phyloP scores from a whole-genome alignment of 2,329 filamentous ascomycete species.

The Penicillium sclerotiorum region DNA sequence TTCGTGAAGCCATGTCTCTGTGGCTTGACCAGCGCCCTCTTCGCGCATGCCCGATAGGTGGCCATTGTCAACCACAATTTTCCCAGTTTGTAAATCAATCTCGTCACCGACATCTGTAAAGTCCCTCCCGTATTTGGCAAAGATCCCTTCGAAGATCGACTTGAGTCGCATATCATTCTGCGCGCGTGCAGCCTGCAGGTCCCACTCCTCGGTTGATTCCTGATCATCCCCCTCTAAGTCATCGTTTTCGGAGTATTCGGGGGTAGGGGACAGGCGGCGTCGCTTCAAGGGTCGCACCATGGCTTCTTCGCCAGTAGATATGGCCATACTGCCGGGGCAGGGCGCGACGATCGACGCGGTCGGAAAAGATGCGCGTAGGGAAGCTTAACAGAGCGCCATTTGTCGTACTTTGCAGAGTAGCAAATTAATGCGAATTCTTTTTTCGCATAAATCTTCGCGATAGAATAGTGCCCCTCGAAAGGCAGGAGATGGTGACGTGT shows the following conservation, averaged over 20 bases:
- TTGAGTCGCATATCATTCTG: slow-evolving; percentile 73
- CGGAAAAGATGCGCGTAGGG: background rate
- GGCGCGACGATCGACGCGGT: background rate
- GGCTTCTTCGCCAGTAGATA: no score
- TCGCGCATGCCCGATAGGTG: slow-evolving; percentile 70
- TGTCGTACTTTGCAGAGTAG: no score
- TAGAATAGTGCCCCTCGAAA: no score
- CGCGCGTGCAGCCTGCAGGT: slow-evolving; percentile 64
- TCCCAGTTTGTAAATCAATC: slow-evolving; percentile 79
- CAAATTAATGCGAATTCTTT: no score
- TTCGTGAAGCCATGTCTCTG: slow-evolving; percentile 21
- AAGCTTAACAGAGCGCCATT: background rate
- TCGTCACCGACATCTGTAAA: slow-evolving; percentile 85
- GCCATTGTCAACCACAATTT: slow-evolving; percentile 88
- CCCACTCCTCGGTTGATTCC: slow-evolving; percentile 43
- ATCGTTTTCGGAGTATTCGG: slow-evolving; percentile 12
- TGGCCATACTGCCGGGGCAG: background rate
- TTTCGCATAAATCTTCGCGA: no score
- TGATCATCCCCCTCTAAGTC: slow-evolving; percentile 47
- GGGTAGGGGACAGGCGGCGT: slow-evolving; percentile 51
- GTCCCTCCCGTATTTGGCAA: slow-evolving; percentile 82
- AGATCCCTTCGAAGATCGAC: slow-evolving; percentile 83
- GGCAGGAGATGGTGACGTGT: no score
- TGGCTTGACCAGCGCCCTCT: slow-evolving; percentile 49
- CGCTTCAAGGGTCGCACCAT: slow-evolving; percentile 56